Evolutionary conservation across 208 protist genomes (phyloP).

Genomic region (Trypanosoma cruzi): DNA sequence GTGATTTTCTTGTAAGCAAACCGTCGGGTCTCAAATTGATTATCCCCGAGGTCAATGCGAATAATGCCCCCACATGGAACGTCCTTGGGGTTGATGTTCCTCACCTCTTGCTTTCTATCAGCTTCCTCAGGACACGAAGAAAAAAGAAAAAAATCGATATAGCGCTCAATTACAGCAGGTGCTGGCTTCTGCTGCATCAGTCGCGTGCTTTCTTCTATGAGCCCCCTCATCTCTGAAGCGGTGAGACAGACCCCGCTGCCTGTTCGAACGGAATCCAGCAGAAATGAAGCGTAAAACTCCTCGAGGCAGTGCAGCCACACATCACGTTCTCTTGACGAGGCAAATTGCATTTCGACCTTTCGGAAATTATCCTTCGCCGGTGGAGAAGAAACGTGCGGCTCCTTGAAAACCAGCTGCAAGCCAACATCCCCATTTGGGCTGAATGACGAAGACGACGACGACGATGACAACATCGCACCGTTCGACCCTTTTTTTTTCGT

Average conservation of each 20-base stretch:
- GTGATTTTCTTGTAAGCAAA: constrained; percentile 19
- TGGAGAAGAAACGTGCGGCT: neutral
- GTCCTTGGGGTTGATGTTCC: constrained; percentile 4
- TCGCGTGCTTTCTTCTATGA: constrained; percentile 14
- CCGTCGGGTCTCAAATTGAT: constrained; percentile 18
- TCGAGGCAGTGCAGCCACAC: constrained; percentile 45
- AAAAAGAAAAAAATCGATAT: constrained; percentile 71
- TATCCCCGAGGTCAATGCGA: constrained; percentile 20
- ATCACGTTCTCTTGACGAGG: constrained; percentile 45
- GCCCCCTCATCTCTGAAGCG: constrained; percentile 13
- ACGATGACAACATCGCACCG: too few species aligned
- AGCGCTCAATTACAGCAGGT: constrained; percentile 24
- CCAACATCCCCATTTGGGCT: constrained; percentile 55
- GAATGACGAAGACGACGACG: constrained; percentile 24
- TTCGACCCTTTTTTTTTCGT: neutral
- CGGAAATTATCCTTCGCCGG: constrained; percentile 32
- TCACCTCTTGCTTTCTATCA: neutral
- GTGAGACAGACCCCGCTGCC: constrained; percentile 20
- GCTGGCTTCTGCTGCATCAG: constrained; percentile 20
- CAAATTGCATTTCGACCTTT: constrained; percentile 43
- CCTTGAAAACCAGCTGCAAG: constrained; percentile 48
- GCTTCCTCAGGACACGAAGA: constrained; percentile 10
- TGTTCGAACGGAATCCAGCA: constrained; percentile 59
- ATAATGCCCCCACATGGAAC: constrained; percentile 23
- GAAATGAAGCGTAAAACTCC: constrained; percentile 45